Evolutionary conservation across 148 eudicot genomes (phyloP).

Genomic region (Amaranthus palmeri): DNA sequence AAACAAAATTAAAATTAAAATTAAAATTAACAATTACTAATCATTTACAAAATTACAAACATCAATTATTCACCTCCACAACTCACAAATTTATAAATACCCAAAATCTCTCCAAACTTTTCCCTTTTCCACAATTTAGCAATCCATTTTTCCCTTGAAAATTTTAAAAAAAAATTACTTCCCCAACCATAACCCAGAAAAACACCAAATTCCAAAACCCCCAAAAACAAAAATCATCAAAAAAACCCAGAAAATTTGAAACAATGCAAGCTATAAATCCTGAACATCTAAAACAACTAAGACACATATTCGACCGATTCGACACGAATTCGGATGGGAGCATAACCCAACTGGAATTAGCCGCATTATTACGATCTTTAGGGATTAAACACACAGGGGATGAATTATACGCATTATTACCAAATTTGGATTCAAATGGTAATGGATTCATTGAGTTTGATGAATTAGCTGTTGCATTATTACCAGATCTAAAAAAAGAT

Average conservation of each 20-base stretch:
- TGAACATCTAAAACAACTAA: slow-evolving; percentile 45
- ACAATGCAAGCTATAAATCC: slow-evolving; percentile 31
- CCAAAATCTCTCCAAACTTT: not conserved
- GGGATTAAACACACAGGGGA: slow-evolving; percentile 61
- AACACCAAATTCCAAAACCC: not conserved
- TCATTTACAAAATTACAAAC: no score
- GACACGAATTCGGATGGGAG: slow-evolving; percentile 67
- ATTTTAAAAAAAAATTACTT: not conserved
- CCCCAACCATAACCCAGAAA: not conserved
- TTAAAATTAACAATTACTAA: no score
- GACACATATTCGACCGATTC: slow-evolving; percentile 59
- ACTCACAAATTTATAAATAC: not conserved
- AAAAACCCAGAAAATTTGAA: not conserved
- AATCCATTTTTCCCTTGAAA: not conserved
- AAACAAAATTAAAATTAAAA: no score
- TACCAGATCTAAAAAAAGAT: slow-evolving; percentile 38
- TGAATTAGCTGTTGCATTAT: slow-evolving; percentile 46
- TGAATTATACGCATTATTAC: slow-evolving; percentile 38
- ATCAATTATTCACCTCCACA: no score
- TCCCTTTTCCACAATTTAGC: no score
- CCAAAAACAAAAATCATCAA: not conserved
- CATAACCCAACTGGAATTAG: slow-evolving; percentile 65
- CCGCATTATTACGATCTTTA: slow-evolving; percentile 59
- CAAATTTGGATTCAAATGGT: slow-evolving; percentile 54
- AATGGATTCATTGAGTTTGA: slow-evolving; percentile 64